These are phyloP conservation scores for Metarhizium sp. DNA, from an alignment of 2,329 filamentous ascomycete genomes.

Conservation along the genomic window DNA sequence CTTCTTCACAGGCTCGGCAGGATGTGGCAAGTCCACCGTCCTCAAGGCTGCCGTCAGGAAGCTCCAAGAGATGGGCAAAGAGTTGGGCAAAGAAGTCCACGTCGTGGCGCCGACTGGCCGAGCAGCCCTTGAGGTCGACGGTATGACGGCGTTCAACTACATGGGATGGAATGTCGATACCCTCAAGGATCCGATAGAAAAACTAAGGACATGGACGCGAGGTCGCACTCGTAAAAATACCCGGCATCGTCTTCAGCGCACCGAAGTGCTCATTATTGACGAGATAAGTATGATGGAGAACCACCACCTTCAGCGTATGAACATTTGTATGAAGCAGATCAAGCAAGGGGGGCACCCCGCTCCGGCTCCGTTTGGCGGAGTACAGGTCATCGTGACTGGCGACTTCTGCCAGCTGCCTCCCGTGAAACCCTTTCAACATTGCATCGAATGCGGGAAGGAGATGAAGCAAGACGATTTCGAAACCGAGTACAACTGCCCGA, in stretches of 20 bases:
- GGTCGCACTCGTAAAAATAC: constrained; percentile 3
- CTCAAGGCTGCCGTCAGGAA: constrained; percentile 12
- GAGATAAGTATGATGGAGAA: constrained; percentile 59
- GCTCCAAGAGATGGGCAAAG: not conserved
- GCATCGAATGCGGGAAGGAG: constrained; percentile 9
- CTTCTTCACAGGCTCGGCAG: constrained; percentile 56
- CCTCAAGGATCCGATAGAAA: too few relatives aligned
- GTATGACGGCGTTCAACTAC: constrained; percentile 47
- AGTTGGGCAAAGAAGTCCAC: constrained; percentile 22
- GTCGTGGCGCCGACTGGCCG: constrained; percentile 52
- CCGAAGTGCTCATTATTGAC: constrained; percentile 52
- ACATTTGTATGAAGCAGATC: constrained; percentile 6
- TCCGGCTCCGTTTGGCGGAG: not conserved
- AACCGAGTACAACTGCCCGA: not conserved
- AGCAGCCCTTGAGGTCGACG: constrained; percentile 47
- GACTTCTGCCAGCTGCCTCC: constrained; percentile 54
- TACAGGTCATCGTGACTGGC: constrained; percentile 16
- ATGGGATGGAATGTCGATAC: constrained; percentile 33
- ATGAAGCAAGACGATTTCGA: constrained; percentile 10
- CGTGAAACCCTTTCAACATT: constrained; percentile 40
- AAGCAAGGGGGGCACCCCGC: not conserved
- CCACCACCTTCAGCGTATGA: constrained; percentile 18
- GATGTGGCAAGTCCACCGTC: constrained; percentile 24
- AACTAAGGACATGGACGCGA: too few relatives aligned
- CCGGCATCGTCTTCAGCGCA: constrained; percentile 27